Evolutionary conservation across 2,329 filamentous ascomycete species (phyloP), one percentile per base, ranked within the genome.

Genomic region (Colletotrichum cordylinicola): DNA sequence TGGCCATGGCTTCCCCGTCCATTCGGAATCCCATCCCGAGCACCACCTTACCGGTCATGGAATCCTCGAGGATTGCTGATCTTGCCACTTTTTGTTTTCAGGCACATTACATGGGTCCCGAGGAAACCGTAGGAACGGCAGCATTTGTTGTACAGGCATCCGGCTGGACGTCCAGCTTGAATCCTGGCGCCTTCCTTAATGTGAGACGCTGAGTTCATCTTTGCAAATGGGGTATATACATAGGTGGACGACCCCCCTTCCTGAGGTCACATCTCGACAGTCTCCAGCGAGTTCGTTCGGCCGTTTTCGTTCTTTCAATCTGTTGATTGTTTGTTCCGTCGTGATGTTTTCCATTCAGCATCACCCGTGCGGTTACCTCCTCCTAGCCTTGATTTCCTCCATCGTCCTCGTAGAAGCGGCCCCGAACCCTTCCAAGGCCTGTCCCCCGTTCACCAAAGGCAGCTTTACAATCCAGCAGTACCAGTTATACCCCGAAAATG

Each of bases 401-500:
- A 9, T 48, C 4, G 39, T 16, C n/a, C 39, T n/a, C n/a, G 68
- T 48, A 27, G 31, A 74, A 27, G 48, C 43, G 18, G 12, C n/a
- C 9, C 24, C 60, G 9, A 65, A 52, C 21, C 35, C 48, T n/a
- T 1, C 35, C 12, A 66, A 58, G 16, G 21, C 48, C 31, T 81
- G 80, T 35, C 78, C 79, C 4, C 65, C 79, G 4, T 69, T 80
- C 6, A 70, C 74, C 8, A 78, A 74, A 8, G 79, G 79, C 24
- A 80, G 72, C 64, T 82, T 82, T 43, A 74, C 70, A 15, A 77
- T 82, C 16, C 60, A 81, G 33, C 76, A 79, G 8, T 84, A 80
- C 70, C 84, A 84, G 48, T 76, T 85, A 3, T 85, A 85, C 48
- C 82, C 84, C 13, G 83, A 84, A 67, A 84, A 85, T 52, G 82